These are phyloP conservation scores for Crithidia brevicula DNA, from an alignment of 208 protist species.

Conservation along the genomic window DNA sequence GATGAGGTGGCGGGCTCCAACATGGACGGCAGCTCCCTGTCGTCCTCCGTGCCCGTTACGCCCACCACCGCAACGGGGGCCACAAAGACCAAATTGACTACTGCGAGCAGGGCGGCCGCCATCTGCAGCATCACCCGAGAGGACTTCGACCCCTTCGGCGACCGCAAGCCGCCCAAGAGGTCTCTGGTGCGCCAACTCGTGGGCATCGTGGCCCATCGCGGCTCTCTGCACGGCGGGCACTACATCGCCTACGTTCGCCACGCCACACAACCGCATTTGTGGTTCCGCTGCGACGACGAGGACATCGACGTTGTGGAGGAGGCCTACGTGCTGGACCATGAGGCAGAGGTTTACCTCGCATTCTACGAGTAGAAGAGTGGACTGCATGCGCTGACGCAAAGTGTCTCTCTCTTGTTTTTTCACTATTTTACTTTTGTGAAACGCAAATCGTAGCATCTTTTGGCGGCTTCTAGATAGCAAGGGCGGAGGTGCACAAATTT, in stretches of 20 bases:
- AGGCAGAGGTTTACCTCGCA: constrained; percentile 76
- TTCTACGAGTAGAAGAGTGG: constrained; percentile 88
- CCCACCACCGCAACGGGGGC: background rate
- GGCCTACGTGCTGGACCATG: constrained; percentile 49
- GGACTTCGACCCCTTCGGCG: constrained; percentile 48
- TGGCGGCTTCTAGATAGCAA: too few species aligned
- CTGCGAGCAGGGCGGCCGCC: background rate
- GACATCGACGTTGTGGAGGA: constrained; percentile 75
- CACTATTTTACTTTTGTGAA: constrained; percentile 29
- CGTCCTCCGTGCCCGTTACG: constrained; percentile 10
- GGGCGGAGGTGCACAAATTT: too few species aligned
- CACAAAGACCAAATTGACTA: background rate
- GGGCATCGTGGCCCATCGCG: constrained; percentile 84
- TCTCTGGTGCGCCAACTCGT: constrained; percentile 64
- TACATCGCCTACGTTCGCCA: constrained; percentile 88
- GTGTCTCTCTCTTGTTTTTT: constrained; percentile 16
- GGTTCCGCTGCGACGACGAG: constrained; percentile 91
- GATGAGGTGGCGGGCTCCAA: constrained; percentile 22
- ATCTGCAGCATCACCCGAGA: constrained; percentile 23
- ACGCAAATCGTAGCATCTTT: too few species aligned
- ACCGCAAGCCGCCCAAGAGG: constrained; percentile 22
- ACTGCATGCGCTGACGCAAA: background rate
- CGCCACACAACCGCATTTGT: constrained; percentile 47
- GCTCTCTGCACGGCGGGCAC: constrained; percentile 84
- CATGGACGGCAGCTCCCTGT: constrained; percentile 18